Base-by-base conservation (phyloP, 139 green algal genomes). In the Penium margaritaceum region DNA sequence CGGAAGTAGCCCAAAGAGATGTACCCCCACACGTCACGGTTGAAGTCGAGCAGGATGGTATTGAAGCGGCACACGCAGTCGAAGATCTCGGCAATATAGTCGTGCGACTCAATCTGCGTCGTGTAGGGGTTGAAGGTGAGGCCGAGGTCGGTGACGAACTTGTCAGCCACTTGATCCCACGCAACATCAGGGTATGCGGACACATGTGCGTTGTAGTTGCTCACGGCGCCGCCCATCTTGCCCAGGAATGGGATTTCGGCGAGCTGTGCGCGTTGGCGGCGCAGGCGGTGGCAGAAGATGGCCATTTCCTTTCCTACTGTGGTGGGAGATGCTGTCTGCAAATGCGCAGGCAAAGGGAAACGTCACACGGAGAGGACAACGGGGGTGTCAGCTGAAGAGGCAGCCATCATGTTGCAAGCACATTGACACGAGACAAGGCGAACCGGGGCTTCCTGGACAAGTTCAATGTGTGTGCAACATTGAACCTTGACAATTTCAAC, bases 261-360 rank as follows among this genome's bases (percentile, higher is more conserved):
- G 35, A 88, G 63, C 78, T 88, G 83, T n/a, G 87, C 57, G 14
- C 88, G 73, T 79, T 95, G 90, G 7, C 89, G 77, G 29, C 75
- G 53, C 38, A 95, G 85, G 27, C 91, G 36, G 85, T 95, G 95
- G 0, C 89, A 90, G 78, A 97, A 93, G 36, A 95, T 90, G 7
- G 95, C 92, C 85, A 99, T 89, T 84, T 99, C 95, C 86, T 99
- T 99, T 83, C 95, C 95, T 83, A 99, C 88, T 39, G 95, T 99
- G 46, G 94, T 96, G 47, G 95, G 95, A 14, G 86, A 94, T 51
- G 95, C 95, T 32, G 93, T 93, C 75, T 80, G 74, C 24, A 60
- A 24, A 65, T 37, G 7, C 19, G 55, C 19, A 65, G 5, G 27
- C 2, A 65, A 65, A n/a, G n/a, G n/a, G n/a, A n/a, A n/a, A n/a